Evolutionary conservation across 257 asterid genomes (phyloP).

Genomic region (Echium plantagineum): DNA sequence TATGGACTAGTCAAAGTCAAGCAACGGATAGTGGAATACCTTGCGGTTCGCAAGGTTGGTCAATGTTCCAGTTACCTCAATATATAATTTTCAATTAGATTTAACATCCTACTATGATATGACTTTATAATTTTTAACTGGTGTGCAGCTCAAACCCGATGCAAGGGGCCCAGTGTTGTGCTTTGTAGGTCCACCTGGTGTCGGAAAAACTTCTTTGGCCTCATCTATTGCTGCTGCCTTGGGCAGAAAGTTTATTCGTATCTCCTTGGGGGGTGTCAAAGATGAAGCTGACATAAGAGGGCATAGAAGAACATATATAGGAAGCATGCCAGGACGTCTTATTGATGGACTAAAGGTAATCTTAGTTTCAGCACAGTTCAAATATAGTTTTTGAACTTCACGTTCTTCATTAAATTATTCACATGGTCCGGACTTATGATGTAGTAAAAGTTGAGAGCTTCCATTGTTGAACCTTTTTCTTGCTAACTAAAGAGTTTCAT

Average conservation of each 20-base stretch:
- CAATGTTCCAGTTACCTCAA: slow-evolving; percentile 8
- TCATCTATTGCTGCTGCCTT: slow-evolving; percentile 92
- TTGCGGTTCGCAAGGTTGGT: slow-evolving; percentile 94
- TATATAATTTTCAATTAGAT: slow-evolving; percentile 9
- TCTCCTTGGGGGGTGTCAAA: slow-evolving; percentile 96
- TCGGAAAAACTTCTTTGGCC: slow-evolving; percentile 97
- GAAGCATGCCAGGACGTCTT: slow-evolving; percentile 99
- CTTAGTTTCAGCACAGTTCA: background rate
- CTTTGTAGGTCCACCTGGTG: slow-evolving; percentile 99
- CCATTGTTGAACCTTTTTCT: background rate
- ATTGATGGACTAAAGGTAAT: slow-evolving; percentile 92
- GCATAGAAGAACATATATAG: slow-evolving; percentile 92
- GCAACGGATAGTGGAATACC: slow-evolving; percentile 93
- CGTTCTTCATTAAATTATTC: too few relatives aligned
- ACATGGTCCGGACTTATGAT: too few relatives aligned
- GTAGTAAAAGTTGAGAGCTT: background rate
- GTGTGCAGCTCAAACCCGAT: slow-evolving; percentile 91
- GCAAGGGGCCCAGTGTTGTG: slow-evolving; percentile 97
- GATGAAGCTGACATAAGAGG: slow-evolving; percentile 99
- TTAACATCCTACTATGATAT: background rate
- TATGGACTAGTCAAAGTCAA: slow-evolving; percentile 89
- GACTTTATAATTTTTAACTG: slow-evolving; percentile 14
- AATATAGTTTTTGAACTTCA: background rate
- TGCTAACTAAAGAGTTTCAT: slow-evolving; percentile 6
- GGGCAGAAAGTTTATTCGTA: slow-evolving; percentile 93